phyloP scores from a whole-genome alignment of 306 rosid genomes.

The Sicyos edulis region DNA sequence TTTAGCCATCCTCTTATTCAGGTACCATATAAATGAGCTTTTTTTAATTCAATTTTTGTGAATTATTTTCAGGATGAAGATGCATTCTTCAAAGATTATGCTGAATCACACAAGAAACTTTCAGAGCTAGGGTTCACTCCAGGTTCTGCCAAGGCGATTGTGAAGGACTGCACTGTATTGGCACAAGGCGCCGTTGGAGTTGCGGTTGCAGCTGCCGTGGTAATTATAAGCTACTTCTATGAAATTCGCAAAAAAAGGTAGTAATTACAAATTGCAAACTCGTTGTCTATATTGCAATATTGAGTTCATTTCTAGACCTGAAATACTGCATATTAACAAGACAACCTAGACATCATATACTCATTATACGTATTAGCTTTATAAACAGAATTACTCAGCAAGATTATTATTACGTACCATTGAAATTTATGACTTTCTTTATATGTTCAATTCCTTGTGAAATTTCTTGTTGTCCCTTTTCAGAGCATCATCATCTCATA shows the following conservation, averaged over 20 bases:
- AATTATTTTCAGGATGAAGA: conserved; percentile 55
- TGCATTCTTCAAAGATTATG: conserved; percentile 69
- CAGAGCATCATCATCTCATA: not conserved
- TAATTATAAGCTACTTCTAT: conserved; percentile 66
- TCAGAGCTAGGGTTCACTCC: conserved; percentile 77
- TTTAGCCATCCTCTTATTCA: not conserved
- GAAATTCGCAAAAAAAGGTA: conserved; percentile 63
- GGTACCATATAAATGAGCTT: not conserved
- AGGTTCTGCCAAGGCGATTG: conserved; percentile 33
- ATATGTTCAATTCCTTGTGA: not conserved
- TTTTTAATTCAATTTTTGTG: not conserved
- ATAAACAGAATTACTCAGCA: not conserved
- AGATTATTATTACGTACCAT: conserved; percentile 1
- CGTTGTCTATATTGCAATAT: conserved; percentile 8
- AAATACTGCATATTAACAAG: not conserved
- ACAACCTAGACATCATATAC: not conserved
- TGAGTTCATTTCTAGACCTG: conserved; percentile 19
- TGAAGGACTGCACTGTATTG: conserved; percentile 44
- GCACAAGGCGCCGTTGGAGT: conserved; percentile 75
- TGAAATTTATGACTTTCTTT: conserved; percentile 4
- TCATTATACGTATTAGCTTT: not conserved
- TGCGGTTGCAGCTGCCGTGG: conserved; percentile 72
- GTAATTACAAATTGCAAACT: conserved; percentile 27
- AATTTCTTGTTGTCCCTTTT: not conserved
- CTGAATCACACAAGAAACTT: conserved; percentile 76